Percentiles rank a stretch among this genome's conserved stretches.
phyloP scores from a whole-genome alignment of 345 rosid genomes.

The Populus simonii region DNA sequence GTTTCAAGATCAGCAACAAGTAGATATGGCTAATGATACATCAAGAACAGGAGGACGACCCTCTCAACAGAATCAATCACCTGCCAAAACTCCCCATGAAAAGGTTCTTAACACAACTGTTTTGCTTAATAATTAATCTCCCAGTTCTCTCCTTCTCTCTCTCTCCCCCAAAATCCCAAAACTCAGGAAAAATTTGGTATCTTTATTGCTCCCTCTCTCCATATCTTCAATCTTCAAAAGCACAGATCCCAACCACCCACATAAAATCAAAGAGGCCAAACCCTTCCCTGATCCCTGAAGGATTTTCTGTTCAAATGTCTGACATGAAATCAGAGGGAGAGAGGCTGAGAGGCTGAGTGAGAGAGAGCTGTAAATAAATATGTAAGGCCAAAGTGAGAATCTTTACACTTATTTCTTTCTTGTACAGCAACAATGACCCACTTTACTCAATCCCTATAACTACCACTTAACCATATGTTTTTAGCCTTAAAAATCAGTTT shows the following conservation, averaged over 20 bases:
- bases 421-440: constrained; percentile 11
- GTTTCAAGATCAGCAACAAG: constrained; percentile 32
- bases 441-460: constrained; percentile 47
- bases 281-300: constrained; percentile 28
- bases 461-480: constrained; percentile 20
- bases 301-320: constrained; percentile 44
- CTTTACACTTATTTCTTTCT: constrained; percentile 25
- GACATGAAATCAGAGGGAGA: constrained; percentile 29
- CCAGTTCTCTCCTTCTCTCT: not conserved
- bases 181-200: constrained; percentile 39
- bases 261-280: constrained; percentile 37
- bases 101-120: constrained; percentile 52
- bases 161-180: constrained; percentile 30
- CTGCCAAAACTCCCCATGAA: constrained; percentile 60
- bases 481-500: constrained; percentile 17
- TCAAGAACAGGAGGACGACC: constrained; percentile 38
- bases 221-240: constrained; percentile 33
- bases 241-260: constrained; percentile 52
- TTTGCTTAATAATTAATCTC: constrained; percentile 15
- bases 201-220: constrained; percentile 30
- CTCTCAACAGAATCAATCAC: constrained; percentile 48
- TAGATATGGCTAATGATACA: constrained; percentile 47
- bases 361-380: constrained; percentile 7
- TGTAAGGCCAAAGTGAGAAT: constrained; percentile 33
- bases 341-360: constrained; percentile 5